Evolutionary conservation across 2,329 filamentous ascomycete species (phyloP).

Genomic region (Clathrospora elynae): DNA sequence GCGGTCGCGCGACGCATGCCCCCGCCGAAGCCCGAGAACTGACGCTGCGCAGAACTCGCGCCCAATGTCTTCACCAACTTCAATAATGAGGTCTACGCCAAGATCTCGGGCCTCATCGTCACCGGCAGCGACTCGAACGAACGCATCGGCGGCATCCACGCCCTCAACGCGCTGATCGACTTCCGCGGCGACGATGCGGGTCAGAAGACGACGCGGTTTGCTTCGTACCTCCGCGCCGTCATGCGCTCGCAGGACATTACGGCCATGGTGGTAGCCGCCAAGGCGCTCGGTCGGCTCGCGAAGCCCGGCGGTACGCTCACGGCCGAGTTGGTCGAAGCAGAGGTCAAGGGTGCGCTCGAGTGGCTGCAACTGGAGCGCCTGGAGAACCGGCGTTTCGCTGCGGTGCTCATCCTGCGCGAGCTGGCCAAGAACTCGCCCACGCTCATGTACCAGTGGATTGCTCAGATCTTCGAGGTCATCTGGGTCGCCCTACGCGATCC

Average conservation of each 20-base stretch:
- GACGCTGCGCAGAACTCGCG: conserved; percentile 66
- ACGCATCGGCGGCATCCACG: conserved; percentile 87
- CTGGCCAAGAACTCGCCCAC: conserved; percentile 92
- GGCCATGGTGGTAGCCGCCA: conserved; percentile 87
- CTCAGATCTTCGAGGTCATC: conserved; percentile 93
- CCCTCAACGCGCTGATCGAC: conserved; percentile 89
- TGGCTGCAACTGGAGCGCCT: conserved; percentile 95
- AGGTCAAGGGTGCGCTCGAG: conserved; percentile 94
- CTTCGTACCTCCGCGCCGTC: conserved; percentile 84
- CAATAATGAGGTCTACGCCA: conserved; percentile 68
- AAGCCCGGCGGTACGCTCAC: conserved; percentile 92
- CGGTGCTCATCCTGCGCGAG: conserved; percentile 87
- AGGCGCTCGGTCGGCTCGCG: conserved; percentile 86
- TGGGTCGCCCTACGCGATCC: conserved; percentile 92
- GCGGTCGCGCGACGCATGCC: conserved; percentile 19
- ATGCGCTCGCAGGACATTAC: conserved; percentile 88
- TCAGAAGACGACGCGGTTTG: conserved; percentile 92
- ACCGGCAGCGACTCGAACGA: conserved; percentile 87
- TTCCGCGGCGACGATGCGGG: conserved; percentile 94
- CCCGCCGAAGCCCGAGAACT: conserved; percentile 25
- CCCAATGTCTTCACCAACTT: conserved; percentile 77
- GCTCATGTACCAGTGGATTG: conserved; percentile 91
- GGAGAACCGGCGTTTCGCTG: conserved; percentile 90
- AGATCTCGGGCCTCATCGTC: conserved; percentile 74
- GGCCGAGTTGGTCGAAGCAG: conserved; percentile 92